Percentiles rank a stretch among this genome's conserved stretches.
phyloP scores from a whole-genome alignment of 2,329 filamentous ascomycete genomes.

The Spiromastix sp. region DNA sequence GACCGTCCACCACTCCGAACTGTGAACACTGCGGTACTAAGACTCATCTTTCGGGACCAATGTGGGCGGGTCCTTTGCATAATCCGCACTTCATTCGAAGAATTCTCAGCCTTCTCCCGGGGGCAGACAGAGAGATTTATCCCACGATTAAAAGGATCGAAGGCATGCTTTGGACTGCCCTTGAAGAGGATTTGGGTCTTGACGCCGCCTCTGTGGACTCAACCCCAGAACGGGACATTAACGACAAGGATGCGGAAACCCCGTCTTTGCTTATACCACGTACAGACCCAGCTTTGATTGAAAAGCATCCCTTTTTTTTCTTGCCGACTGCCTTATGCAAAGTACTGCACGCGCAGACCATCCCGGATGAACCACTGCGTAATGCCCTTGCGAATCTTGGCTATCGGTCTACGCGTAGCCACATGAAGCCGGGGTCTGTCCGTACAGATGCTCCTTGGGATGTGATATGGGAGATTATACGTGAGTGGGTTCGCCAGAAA shows the following conservation, averaged over 20 bases:
- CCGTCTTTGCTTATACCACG: constrained; percentile 30
- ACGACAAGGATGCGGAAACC: neutral
- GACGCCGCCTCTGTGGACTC: constrained; percentile 5
- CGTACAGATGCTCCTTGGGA: constrained; percentile 90
- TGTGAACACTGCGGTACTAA: constrained; percentile 81
- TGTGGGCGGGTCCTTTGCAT: constrained; percentile 89
- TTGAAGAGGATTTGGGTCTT: constrained; percentile 56
- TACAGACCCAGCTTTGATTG: constrained; percentile 52
- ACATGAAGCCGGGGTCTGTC: constrained; percentile 80
- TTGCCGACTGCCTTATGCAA: constrained; percentile 64
- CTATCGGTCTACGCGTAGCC: constrained; percentile 73
- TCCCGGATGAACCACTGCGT: constrained; percentile 66
- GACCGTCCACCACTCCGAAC: constrained; percentile 51
- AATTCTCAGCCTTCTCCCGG: constrained; percentile 62
- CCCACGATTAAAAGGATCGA: constrained; percentile 71
- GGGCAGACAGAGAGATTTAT: constrained; percentile 59
- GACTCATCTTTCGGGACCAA: constrained; percentile 82
- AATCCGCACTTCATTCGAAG: constrained; percentile 70
- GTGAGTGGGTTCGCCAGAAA: constrained; percentile 79
- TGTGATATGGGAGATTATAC: constrained; percentile 85
- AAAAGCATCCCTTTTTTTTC: constrained; percentile 79
- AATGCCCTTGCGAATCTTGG: constrained; percentile 74
- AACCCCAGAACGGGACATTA: constrained; percentile 8
- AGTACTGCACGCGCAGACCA: constrained; percentile 67
- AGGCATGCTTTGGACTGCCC: constrained; percentile 81